A percentile compares a stretch with the other conserved stretches of the same genome.
These are phyloP conservation scores for Phylloporus sp. DNA, from an alignment of 768 basidiomycete genomes.

Conservation along the genomic window DNA sequence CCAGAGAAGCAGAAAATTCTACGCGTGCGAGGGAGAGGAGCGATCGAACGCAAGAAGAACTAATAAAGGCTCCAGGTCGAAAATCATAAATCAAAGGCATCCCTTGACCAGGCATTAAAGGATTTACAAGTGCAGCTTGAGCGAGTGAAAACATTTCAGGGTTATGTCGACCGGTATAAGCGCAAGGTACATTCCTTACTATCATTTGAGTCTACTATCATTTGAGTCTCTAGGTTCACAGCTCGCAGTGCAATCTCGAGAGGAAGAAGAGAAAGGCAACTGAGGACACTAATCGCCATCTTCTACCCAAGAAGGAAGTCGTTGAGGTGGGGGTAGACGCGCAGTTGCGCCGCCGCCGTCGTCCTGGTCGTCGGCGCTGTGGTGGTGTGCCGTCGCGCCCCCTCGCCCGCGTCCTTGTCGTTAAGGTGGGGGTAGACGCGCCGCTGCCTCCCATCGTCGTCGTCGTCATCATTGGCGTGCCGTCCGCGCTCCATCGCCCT, in stretches of 20 bases:
- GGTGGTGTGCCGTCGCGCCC: too few species aligned
- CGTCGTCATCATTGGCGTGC: too few species aligned
- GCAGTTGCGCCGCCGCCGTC: too few species aligned
- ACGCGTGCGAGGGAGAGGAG: conserved; percentile 11
- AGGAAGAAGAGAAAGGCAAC: conserved; percentile 27
- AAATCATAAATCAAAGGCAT: conserved; percentile 18
- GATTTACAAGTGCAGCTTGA: conserved; percentile 16
- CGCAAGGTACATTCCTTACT: conserved; percentile 15
- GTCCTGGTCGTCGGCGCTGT: too few species aligned
- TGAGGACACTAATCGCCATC: conserved; percentile 8
- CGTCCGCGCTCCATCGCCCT: too few species aligned
- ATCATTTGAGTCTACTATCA: not conserved
- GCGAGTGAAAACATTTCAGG: conserved; percentile 22
- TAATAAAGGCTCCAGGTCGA: conserved; percentile 21
- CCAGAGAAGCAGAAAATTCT: conserved; percentile 4
- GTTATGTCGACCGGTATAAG: conserved; percentile 18
- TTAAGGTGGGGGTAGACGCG: too few species aligned
- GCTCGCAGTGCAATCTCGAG: conserved; percentile 17
- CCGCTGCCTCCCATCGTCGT: too few species aligned
- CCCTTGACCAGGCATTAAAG: conserved; percentile 12
- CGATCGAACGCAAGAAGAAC: conserved; percentile 17
- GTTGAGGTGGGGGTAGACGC: too few species aligned
- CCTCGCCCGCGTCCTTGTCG: too few species aligned
- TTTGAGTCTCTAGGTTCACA: too few species aligned
- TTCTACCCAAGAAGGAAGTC: conserved; percentile 16